Conservation (phyloP, 2,329 filamentous ascomycete genomes). For the Colletotrichum higginsianum region DNA sequence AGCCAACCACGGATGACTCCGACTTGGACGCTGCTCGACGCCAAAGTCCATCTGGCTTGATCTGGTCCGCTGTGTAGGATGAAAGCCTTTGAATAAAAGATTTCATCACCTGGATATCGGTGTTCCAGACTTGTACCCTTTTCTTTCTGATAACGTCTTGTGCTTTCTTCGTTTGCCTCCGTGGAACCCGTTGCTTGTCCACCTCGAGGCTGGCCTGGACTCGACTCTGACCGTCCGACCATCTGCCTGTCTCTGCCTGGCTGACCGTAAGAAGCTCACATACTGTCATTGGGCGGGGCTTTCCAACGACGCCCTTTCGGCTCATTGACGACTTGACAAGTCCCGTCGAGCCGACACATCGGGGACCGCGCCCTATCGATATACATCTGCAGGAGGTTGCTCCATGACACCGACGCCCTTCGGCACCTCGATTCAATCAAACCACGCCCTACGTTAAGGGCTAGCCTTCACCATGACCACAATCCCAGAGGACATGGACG, state of each 20-base stretch:
- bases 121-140: slow-evolving; percentile 19
- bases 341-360: slow-evolving; percentile 18
- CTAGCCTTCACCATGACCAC: slow-evolving; percentile 49
- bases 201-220: slow-evolving; percentile 14
- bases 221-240: slow-evolving; percentile 9
- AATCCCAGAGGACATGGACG: slow-evolving; percentile 68
- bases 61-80: slow-evolving; percentile 15
- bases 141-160: slow-evolving; percentile 38
- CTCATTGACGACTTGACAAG: slow-evolving; percentile 26
- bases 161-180: slow-evolving; percentile 41
- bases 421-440: slow-evolving; percentile 15
- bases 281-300: slow-evolving; percentile 36
- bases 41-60: slow-evolving; percentile 33
- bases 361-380: slow-evolving; percentile 25
- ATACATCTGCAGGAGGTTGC: slow-evolving; percentile 25
- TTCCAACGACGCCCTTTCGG: slow-evolving; percentile 23
- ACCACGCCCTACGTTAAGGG: slow-evolving; percentile 34
- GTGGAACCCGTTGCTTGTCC: slow-evolving; percentile 28
- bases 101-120: slow-evolving; percentile 21
- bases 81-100: slow-evolving; percentile 38
- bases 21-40: slow-evolving; percentile 33
- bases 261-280: slow-evolving; percentile 16
- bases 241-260: slow-evolving; percentile 6
- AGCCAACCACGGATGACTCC: slow-evolving; percentile 39
- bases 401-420: slow-evolving; percentile 39